Evolutionary conservation across 768 basidiomycete genomes (phyloP), one percentile per base, ranked within the genome.

Genomic region (Kwoniella sp.): DNA sequence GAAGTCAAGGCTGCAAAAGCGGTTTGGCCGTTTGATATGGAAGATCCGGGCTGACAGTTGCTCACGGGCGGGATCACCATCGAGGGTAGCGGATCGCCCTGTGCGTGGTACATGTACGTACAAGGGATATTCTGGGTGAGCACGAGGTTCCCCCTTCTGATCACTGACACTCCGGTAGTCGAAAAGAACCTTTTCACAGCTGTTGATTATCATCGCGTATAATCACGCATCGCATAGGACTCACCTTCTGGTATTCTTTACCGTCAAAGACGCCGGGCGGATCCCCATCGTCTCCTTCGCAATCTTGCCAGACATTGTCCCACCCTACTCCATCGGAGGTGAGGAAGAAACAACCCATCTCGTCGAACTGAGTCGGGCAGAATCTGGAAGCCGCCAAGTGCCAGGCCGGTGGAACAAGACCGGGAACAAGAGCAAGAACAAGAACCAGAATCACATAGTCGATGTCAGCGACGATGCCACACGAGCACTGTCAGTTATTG

Each of bases 261-360:
- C 70, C 71, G 41, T 66, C 65, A 30, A 67, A 23, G 3, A 73
- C 65, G n/a, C 72, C 73, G 2, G 74, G 74, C 4, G 68, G 65
- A 60, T 63, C 61, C 11, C 72, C 71, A 52, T 70, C 68, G 29
- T 74, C 73, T 17, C 50, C 63, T 48, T 64, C 47, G 41, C 76
- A 78, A 60, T 74, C 62, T 51, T 72, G 71, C 63, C 65, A 78
- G 13, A 59, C 64, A 1, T 71, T 70, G 28, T 67, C 63, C 52
- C 61, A 61, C 0, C 73, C 72, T 15, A 77, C 65, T 2, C 63
- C 58, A n/a, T 72, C 62, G 1, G 65, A 66, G 9, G 71, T 72
- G 20, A 73, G 34, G 62, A 66, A 73, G 29, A 64, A 77, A 55
- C 76, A 78, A 20, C 76, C 76, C 51, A 69, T 64, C 23, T 72